Evolutionary conservation across 73 alveolate species (phyloP), one percentile per base, ranked within the genome.

Genomic region (Urostyla sp.): DNA sequence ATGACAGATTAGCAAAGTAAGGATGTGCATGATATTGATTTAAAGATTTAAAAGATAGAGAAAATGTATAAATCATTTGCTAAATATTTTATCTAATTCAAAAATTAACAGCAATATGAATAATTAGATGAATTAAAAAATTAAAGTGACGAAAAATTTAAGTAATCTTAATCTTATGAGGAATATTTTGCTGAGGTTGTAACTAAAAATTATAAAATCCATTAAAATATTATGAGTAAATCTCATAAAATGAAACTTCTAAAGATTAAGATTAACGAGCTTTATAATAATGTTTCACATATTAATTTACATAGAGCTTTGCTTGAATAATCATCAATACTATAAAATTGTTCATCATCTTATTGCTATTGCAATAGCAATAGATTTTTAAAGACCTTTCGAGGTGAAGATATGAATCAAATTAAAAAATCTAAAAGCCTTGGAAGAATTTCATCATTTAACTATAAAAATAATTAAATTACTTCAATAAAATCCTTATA

Each of bases 231-330:
- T n/a, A n/a, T n/a, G n/a, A 38, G 54, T n/a, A 63, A 63, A 28
- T 63, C 44, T 38, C 44, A 63, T 30, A 63, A 63, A 40, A 43
- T 63, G n/a, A 37, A 63, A 21, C 4, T 16, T 27, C 40, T 63
- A 63, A 38, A 34, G 23, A 63, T 21, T 5, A 50, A 63, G 24
- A 16, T 63, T 1, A 63, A 63, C 27, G 31, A 34, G 6, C 24
- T 63, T 8, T 60, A 63, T 63, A 43, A 18, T 24, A 38, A 28
- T 28, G 26, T 63, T 16, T 20, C 49, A 21, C 79, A 63, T 63
- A 16, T 63, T 23, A 63, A 38, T 28, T 63, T 43, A 21, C 37
- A 63, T 34, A 63, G 79, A 38, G 36, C 44, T 20, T 24, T 40
- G 2, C 5, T 13, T 7, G 79, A 63, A 8, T 23, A 63, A 32